These are phyloP conservation scores for Curvularia sp. DNA, from an alignment of 2,329 filamentous ascomycete species.

Conservation along the genomic window DNA sequence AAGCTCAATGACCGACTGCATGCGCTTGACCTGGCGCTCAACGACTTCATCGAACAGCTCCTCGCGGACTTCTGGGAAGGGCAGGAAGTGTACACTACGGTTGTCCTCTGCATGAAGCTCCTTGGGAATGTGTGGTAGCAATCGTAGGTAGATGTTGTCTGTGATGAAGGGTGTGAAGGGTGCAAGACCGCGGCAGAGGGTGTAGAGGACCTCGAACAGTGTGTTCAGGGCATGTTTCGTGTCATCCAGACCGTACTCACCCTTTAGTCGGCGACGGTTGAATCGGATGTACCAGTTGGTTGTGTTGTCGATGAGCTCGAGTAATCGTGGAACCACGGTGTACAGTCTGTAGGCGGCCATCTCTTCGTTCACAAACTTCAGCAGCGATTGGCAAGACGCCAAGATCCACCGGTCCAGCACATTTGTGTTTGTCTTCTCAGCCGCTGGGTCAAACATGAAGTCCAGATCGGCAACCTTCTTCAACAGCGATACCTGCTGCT, in stretches of 20 bases:
- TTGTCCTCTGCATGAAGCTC: constrained; percentile 72
- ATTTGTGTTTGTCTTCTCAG: constrained; percentile 79
- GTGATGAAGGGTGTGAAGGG: constrained; percentile 96
- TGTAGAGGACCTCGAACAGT: constrained; percentile 91
- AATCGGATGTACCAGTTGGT: constrained; percentile 99
- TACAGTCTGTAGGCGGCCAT: constrained; percentile 79
- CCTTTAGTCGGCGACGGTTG: constrained; percentile 90
- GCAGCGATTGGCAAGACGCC: constrained; percentile 86
- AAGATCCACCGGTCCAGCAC: constrained; percentile 98
- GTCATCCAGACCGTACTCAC: constrained; percentile 83
- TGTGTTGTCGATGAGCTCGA: constrained; percentile 87
- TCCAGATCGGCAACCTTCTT: constrained; percentile 84
- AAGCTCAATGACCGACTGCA: constrained; percentile 96
- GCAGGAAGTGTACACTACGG: constrained; percentile 89
- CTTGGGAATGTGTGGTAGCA: constrained; percentile 82
- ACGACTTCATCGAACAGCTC: constrained; percentile 87
- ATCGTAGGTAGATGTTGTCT: constrained; percentile 88
- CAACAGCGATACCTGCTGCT: constrained; percentile 81
- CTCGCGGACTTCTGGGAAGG: constrained; percentile 85
- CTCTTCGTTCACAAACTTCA: constrained; percentile 91
- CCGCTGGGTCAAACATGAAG: constrained; percentile 78
- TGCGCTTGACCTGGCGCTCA: constrained; percentile 83
- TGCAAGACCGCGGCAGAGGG: constrained; percentile 83
- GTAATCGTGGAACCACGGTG: constrained; percentile 85
- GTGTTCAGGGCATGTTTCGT: constrained; percentile 92